Evolutionary conservation across 768 basidiomycete genomes (phyloP).

Genomic region (Macrolepiota albuminosa): DNA sequence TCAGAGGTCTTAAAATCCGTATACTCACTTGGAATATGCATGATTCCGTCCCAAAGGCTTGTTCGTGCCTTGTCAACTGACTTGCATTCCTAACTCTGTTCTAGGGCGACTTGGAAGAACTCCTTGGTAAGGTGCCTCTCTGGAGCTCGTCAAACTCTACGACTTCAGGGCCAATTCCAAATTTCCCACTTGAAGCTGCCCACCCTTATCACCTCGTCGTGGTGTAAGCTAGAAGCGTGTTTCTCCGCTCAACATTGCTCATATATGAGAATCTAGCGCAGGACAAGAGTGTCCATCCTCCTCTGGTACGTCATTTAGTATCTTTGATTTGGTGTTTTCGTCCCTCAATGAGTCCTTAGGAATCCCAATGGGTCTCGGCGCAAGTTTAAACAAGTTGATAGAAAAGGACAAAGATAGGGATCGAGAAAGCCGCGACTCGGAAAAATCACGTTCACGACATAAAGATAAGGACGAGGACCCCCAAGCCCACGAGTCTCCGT

Average conservation of each 20-base stretch:
- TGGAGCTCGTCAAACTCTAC: conserved; percentile 27
- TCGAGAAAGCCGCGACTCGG: conserved; percentile 32
- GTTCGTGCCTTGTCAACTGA: conserved; percentile 1
- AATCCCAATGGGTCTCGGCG: conserved; percentile 74
- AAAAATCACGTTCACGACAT: conserved; percentile 29
- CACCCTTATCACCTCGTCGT: conserved; percentile 81
- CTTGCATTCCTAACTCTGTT: conserved; percentile 4
- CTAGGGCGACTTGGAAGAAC: conserved; percentile 69
- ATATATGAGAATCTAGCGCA: conserved; percentile 24
- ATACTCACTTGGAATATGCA: conserved; percentile 87
- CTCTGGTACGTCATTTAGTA: conserved; percentile 40
- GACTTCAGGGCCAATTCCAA: conserved; percentile 34
- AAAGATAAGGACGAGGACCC: conserved; percentile 33
- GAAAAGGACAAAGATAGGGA: conserved; percentile 30
- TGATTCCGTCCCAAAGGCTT: conserved; percentile 71
- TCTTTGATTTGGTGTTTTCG: background rate
- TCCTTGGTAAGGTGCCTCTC: conserved; percentile 57
- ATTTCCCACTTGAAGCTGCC: conserved; percentile 40
- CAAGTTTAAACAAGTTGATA: conserved; percentile 49
- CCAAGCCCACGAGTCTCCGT: conserved; percentile 27
- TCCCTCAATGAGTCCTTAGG: conserved; percentile 25
- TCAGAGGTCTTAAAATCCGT: conserved; percentile 46
- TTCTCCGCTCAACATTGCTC: conserved; percentile 4
- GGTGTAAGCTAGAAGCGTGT: conserved; percentile 43
- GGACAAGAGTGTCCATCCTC: conserved; percentile 84